Conservation (phyloP, 1,284 basidiomycete species). For the Ustilago cynodontis region DNA sequence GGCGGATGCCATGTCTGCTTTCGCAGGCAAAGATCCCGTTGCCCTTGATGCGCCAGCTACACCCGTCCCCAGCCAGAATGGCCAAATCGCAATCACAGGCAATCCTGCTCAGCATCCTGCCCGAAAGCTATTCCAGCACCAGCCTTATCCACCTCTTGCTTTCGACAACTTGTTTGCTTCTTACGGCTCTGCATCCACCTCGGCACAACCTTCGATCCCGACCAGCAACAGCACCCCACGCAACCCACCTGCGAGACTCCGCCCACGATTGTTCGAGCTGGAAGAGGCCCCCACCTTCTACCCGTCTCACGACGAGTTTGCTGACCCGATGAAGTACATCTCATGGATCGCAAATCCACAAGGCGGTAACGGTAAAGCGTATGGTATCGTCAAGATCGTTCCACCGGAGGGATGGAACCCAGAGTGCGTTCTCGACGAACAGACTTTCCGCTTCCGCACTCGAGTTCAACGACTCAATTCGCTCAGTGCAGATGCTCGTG, state of each 20-base stretch:
- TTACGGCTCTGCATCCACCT: not conserved
- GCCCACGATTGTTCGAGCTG: conserved; percentile 78
- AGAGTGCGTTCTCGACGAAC: conserved; percentile 93
- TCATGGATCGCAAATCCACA: conserved; percentile 79
- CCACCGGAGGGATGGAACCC: conserved; percentile 94
- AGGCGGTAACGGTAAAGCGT: conserved; percentile 76
- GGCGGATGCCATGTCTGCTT: conserved; percentile 45
- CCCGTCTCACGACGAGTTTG: conserved; percentile 89
- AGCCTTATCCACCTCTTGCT: conserved; percentile 36
- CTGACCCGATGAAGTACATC: conserved; percentile 96
- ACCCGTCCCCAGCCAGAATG: conserved; percentile 7
- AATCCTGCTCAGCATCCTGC: conserved; percentile 47
- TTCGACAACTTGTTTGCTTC: conserved; percentile 21
- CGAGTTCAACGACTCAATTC: conserved; percentile 94
- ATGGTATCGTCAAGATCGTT: conserved; percentile 95
- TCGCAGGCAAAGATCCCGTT: conserved; percentile 25
- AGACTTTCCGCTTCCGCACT: conserved; percentile 94
- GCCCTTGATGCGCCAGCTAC: conserved; percentile 7
- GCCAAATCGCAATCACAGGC: conserved; percentile 14
- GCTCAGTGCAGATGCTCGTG: conserved; percentile 94
- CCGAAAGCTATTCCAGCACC: conserved; percentile 44
- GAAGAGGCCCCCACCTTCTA: conserved; percentile 90
- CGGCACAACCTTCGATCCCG: conserved; percentile 46
- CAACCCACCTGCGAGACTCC: conserved; percentile 48
- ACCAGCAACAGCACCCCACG: conserved; percentile 60